A percentile compares a stretch with the other conserved stretches of the same genome.
Conservation (phyloP, 75 land plant genomes). For the Cupressus sempervirens region DNA sequence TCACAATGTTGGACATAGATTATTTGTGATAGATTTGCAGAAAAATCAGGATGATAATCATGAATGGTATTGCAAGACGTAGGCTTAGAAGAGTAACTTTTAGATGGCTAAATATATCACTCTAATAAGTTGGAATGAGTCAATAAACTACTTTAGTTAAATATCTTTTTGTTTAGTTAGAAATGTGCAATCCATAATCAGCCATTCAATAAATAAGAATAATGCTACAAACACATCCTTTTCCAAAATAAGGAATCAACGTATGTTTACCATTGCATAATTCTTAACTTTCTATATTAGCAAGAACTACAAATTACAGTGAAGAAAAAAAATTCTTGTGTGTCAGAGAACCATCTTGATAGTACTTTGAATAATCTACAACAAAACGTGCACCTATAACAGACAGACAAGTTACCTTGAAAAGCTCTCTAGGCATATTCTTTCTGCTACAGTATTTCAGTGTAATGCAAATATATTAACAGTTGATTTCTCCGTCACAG, state of each 20-base stretch:
- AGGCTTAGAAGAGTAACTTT: background rate
- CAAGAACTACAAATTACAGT: background rate
- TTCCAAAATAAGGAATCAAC: background rate
- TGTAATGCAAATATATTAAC: background rate
- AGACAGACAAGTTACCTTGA: background rate
- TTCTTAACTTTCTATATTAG: background rate
- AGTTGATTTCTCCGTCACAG: background rate
- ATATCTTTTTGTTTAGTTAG: background rate
- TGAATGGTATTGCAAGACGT: background rate
- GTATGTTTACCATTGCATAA: background rate
- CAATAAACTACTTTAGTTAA: background rate
- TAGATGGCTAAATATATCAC: background rate
- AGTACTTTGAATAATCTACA: background rate
- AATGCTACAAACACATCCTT: background rate
- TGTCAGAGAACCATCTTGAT: background rate
- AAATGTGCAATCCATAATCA: background rate
- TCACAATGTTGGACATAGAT: background rate
- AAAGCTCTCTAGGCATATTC: background rate
- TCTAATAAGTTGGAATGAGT: background rate
- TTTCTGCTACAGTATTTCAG: background rate
- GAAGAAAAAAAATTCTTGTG: background rate
- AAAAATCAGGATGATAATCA: background rate
- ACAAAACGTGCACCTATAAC: background rate
- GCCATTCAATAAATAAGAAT: background rate
- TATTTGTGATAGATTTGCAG: background rate